phyloP scores from a whole-genome alignment of 805 yeast species.

The Yamadazyma nakazawae region DNA sequence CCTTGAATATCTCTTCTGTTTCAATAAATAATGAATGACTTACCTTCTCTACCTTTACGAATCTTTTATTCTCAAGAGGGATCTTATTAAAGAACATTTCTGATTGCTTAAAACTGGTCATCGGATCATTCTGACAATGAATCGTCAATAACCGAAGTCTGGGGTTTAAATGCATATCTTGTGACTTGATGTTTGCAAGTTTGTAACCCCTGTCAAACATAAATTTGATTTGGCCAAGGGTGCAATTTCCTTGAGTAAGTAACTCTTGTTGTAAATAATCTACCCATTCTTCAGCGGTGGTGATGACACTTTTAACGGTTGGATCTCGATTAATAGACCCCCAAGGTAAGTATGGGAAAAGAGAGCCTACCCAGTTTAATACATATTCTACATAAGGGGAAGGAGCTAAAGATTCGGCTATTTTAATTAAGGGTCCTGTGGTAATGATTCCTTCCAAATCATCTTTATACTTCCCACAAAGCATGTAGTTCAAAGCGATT shows the following conservation, averaged over 20 bases:
- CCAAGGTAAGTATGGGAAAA: conserved; percentile 33
- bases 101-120: conserved; percentile 53
- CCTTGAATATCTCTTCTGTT: conserved; percentile 34
- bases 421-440: conserved; percentile 56
- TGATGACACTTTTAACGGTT: conserved; percentile 25
- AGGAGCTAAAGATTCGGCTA: conserved; percentile 59
- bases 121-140: conserved; percentile 60
- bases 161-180: conserved; percentile 6
- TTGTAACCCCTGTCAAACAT: conserved; percentile 59
- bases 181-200: conserved; percentile 40
- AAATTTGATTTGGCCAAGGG: conserved; percentile 60
- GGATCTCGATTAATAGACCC: conserved; percentile 13
- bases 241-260: conserved; percentile 30
- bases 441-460: conserved; percentile 46
- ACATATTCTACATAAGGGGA: conserved; percentile 13
- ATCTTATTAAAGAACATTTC: conserved; percentile 35
- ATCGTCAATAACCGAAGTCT: conserved; percentile 38
- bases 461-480: conserved; percentile 48
- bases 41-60: conserved; percentile 24
- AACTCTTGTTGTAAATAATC: conserved; percentile 40
- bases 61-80: conserved; percentile 30
- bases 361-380: conserved; percentile 33
- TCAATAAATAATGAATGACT: conserved; percentile 49
- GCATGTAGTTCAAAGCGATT: conserved; percentile 57
- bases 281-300: conserved; percentile 46